Percentiles rank a stretch among this genome's conserved stretches.
Conservation (phyloP, 192 early-diverging fungal species). For the Jimgerdemannia flammicorona region DNA sequence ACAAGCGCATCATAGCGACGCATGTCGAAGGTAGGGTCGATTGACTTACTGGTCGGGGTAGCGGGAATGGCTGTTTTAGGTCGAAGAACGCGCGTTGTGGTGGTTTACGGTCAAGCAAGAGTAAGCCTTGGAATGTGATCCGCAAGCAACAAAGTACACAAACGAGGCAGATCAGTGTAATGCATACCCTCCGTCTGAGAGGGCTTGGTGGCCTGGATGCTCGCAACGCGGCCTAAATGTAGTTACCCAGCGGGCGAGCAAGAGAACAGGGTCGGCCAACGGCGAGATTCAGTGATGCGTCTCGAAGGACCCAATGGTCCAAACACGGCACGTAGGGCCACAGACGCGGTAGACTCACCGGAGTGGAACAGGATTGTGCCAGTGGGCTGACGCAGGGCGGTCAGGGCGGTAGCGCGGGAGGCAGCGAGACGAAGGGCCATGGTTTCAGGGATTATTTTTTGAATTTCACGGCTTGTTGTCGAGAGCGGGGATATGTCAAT, state of each 20-base stretch:
- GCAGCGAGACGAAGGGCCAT: background rate
- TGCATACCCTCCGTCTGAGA: background rate
- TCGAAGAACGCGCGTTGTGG: background rate
- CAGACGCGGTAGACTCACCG: background rate
- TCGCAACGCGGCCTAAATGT: background rate
- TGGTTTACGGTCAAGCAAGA: background rate
- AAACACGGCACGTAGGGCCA: too few species aligned
- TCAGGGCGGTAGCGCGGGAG: background rate
- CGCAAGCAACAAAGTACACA: background rate
- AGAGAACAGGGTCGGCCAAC: background rate
- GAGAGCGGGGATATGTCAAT: background rate
- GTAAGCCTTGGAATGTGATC: too few species aligned
- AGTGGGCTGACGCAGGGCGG: background rate
- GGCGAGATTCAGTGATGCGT: background rate
- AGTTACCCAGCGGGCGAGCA: background rate
- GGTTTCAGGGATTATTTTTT: background rate
- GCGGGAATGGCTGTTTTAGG: background rate
- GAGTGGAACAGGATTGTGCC: background rate
- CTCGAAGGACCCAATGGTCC: background rate
- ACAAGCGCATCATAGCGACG: too few species aligned
- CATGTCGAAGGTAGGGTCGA: background rate
- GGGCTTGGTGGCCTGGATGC: background rate
- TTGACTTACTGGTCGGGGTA: slow-evolving; percentile 2
- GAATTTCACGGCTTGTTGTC: background rate
- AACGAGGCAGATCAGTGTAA: background rate